Evolutionary conservation across 108 stramenopile genomes (phyloP), one percentile per base, ranked within the genome.

Genomic region (Skeletonema marinoi): DNA sequence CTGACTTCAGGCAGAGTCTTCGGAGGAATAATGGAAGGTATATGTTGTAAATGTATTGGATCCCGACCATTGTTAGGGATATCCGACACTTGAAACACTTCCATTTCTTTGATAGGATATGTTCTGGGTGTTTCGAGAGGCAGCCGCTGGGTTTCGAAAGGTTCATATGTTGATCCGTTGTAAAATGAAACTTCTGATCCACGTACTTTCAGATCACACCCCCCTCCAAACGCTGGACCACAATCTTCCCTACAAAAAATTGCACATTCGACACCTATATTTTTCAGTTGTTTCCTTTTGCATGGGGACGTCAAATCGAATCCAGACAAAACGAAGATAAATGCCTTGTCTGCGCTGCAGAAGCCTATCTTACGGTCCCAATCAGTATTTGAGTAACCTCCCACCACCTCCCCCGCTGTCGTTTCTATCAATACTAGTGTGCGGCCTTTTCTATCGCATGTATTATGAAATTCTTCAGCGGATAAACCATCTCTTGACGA

Each of bases 401-500:
- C 73, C 0, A 73, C 21, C 0, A 73, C 38, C 29, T 50, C 11
- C 3, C 73, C 73, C 32, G 65, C 63, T 5, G 3, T 32, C 19
- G 63, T 66, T 1, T 73, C 32, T 3, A 73, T 32, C 4, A 73
- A 10, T 3, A 42, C 48, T 4, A 73, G 11, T 32, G 73, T 65
- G 0, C 19, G 42, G n/a, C 65, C 73, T 29, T 54, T 66, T 0
- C 4, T 31, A 29, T 65, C 17, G 41, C 73, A 73, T 32, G 46
- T 65, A 1, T 13, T 5, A 17, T 66, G 63, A 50, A 65, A 66
- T 2, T 13, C 46, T 33, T n/a, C 6, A 46, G 14, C 25, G 16
- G 11, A 13, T 4, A 29, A 36, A 33, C 73, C 73, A 65, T 73
- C 73, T 16, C 25, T 30, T 51, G 73, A 73, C 19, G 64, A 32